Conservation (phyloP, 2,329 filamentous ascomycete species). For the Aphanoascus verrucosus region DNA sequence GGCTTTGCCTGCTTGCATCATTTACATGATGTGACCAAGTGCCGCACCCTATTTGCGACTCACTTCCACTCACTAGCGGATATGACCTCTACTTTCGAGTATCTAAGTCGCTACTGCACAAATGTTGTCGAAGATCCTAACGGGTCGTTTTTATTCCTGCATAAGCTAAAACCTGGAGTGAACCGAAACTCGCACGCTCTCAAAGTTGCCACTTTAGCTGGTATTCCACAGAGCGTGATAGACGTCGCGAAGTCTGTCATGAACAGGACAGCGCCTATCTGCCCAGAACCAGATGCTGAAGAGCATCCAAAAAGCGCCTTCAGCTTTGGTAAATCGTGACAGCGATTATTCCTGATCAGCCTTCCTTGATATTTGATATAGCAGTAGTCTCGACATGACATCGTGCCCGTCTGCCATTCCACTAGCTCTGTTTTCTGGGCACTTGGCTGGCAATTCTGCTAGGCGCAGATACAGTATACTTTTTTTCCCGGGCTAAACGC, state of each 20-base stretch:
- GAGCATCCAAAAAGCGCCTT: not conserved
- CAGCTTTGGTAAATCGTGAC: not conserved
- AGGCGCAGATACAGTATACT: too few species aligned
- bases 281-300: not conserved
- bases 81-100: slow-evolving; percentile 51
- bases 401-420: too few species aligned
- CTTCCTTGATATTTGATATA: too few species aligned
- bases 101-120: slow-evolving; percentile 72
- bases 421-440: too few species aligned
- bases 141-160: slow-evolving; percentile 69
- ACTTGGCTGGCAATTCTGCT: too few species aligned
- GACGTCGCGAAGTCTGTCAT: slow-evolving; percentile 54
- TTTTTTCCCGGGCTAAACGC: too few species aligned
- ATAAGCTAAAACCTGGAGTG: slow-evolving; percentile 67
- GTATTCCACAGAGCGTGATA: slow-evolving; percentile 63
- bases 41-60: slow-evolving; percentile 80
- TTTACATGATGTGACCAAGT: slow-evolving; percentile 64
- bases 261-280: slow-evolving; percentile 18
- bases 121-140: slow-evolving; percentile 67
- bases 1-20: slow-evolving; percentile 82
- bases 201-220: slow-evolving; percentile 84
- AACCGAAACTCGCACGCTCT: slow-evolving; percentile 83
- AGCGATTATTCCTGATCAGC: not conserved
- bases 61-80: slow-evolving; percentile 84
- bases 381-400: too few species aligned